Base-by-base conservation (phyloP, 495 filamentous ascomycete species). In the Xylaria sp. region DNA sequence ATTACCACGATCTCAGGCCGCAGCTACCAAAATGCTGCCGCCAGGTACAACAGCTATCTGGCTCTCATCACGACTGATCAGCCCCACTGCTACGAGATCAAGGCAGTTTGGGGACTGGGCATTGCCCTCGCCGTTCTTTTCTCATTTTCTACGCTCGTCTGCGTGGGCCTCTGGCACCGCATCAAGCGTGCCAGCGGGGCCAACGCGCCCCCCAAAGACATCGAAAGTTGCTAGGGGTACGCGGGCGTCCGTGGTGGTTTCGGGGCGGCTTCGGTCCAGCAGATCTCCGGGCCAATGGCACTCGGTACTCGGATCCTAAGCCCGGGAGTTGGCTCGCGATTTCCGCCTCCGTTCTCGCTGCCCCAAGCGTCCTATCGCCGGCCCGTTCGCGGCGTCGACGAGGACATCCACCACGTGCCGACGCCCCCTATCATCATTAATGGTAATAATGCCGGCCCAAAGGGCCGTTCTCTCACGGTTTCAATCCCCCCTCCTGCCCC, bases 31-130 rank as follows among this genome's bases (percentile, higher is more conserved):
- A 70, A 67, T 2, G 77, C 77, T n/a, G 77, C 77, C 24, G 53
- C 58, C 26, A 72, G 58, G 53, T 80, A 79, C 68, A 73, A 72
- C 33, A 77, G 63, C 67, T 81, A 77, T 58, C 63, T 76, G 40
- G 72, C 70, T 21, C 40, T 74, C 46, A 74, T 76, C 62, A 77
- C 68, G 26, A 75, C 73, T 8, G 91, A 87, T 65, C 90, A 90
- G 82, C 79, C 86, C 19, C 91, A 93, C 69, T 97, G 95, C 83
- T 89, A 88, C 73, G 90, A 96, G 85, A 91, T 92, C 80, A 97
- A 97, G 85, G 88, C 91, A 14, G 90, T 95, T 71, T 97, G 94
- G 95, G 95, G 94, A 21, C 80, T 97, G 68, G 87, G 88, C 80
- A 97, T 97, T 83, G 90, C 92, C 7, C 84, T 95, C 43, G 95